These are phyloP conservation scores for Pseudoscleropodium purum DNA, from an alignment of 225 moss, liverwort and hornwort genomes.

Conservation along the genomic window DNA sequence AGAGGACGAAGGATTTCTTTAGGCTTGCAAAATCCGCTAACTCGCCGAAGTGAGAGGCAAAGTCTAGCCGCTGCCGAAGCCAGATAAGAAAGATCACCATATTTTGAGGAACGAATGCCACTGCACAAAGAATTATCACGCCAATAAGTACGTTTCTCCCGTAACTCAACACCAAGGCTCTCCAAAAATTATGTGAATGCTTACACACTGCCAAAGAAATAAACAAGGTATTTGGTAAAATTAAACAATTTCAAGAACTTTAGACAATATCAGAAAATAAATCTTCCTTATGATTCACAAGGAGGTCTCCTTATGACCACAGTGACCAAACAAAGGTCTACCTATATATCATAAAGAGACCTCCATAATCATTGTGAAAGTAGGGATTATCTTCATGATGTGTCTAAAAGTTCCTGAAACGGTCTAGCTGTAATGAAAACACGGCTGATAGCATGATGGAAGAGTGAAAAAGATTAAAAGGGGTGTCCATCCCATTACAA, in stretches of 20 bases:
- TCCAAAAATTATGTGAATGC: neutral
- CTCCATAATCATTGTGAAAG: neutral
- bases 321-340: neutral
- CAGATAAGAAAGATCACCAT: constrained; percentile 26
- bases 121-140: constrained; percentile 11
- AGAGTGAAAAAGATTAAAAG: neutral
- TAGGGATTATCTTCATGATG: neutral
- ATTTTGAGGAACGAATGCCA: constrained; percentile 25
- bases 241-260: neutral
- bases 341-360: neutral
- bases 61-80: constrained; percentile 30
- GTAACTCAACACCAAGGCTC: neutral
- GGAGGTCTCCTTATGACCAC: neutral
- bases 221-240: neutral
- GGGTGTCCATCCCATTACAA: neutral
- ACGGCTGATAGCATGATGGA: neutral
- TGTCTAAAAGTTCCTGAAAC: neutral
- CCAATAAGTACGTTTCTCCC: neutral
- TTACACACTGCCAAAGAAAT: neutral
- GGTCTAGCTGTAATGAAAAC: neutral
- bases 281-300: neutral
- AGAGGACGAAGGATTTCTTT: constrained; percentile 16
- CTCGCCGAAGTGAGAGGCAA: constrained; percentile 17
- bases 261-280: neutral
- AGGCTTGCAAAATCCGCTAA: constrained; percentile 1